Evolutionary conservation across 2,329 filamentous ascomycete genomes (phyloP).

Genomic region (Cordyceps farinosa): DNA sequence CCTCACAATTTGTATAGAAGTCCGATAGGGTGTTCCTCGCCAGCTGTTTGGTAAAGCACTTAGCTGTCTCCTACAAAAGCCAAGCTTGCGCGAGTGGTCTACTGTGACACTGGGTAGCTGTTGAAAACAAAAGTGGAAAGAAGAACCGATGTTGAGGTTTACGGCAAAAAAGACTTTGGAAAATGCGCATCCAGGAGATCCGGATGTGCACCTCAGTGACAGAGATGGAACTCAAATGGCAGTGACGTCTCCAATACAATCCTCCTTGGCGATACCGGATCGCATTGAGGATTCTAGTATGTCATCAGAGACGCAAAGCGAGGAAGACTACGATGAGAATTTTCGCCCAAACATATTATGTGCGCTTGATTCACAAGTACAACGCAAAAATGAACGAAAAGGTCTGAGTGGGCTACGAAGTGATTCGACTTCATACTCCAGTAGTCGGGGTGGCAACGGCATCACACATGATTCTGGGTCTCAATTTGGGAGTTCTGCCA

Average conservation of each 20-base stretch:
- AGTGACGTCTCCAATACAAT: not conserved
- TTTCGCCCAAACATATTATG: conserved; percentile 27
- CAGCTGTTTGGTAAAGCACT: not conserved
- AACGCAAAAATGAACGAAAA: not conserved
- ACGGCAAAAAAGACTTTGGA: not conserved
- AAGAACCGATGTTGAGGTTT: not conserved
- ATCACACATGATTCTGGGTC: conserved; percentile 24
- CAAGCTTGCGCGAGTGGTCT: not conserved
- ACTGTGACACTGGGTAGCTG: not conserved
- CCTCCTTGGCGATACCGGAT: not conserved
- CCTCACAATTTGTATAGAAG: not conserved
- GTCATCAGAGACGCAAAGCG: conserved; percentile 41
- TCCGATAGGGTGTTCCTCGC: not conserved
- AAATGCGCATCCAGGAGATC: not conserved
- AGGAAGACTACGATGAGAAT: conserved; percentile 45
- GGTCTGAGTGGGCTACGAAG: not conserved
- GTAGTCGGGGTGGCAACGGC: not conserved
- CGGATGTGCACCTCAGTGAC: not conserved
- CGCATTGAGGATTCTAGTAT: conserved; percentile 20
- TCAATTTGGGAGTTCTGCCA: conserved; percentile 19
- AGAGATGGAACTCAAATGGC: not conserved
- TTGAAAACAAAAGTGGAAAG: not conserved
- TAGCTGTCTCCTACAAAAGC: not conserved
- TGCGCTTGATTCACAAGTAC: not conserved
- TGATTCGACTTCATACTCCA: not conserved